A percentile compares a stretch with the other conserved stretches of the same genome.
Conservation (phyloP, 257 asterid species). For the Primulina eburnea region DNA sequence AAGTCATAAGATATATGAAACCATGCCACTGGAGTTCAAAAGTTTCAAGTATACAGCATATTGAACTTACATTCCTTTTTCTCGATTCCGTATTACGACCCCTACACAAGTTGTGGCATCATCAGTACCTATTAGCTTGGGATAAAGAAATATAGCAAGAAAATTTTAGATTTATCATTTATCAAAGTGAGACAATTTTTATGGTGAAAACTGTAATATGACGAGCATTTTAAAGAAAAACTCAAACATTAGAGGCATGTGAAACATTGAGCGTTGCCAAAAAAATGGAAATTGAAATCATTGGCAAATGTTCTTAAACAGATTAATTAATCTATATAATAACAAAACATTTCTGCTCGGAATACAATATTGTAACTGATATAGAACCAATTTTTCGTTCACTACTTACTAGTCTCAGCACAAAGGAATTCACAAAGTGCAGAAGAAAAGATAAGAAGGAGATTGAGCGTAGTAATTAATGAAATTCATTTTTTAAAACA, state of each 20-base stretch:
- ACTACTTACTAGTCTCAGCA: background rate
- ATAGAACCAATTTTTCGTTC: background rate
- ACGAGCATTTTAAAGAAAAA: background rate
- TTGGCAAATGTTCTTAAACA: background rate
- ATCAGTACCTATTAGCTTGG: constrained; percentile 81
- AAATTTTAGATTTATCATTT: constrained; percentile 15
- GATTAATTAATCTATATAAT: background rate
- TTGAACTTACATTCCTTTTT: constrained; percentile 66
- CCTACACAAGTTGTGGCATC: constrained; percentile 98
- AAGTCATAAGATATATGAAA: constrained; percentile 17
- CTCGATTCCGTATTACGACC: constrained; percentile 61
- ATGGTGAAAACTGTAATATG: background rate
- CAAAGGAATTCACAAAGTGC: background rate
- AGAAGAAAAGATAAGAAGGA: background rate
- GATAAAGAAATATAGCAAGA: constrained; percentile 26
- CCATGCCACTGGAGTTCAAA: constrained; percentile 11
- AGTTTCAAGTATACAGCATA: constrained; percentile 13
- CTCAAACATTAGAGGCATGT: background rate
- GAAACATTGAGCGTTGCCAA: background rate
- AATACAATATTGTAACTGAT: background rate
- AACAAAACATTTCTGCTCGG: background rate
- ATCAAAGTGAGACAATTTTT: constrained; percentile 12
- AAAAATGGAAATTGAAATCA: background rate
- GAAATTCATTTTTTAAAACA: no score
- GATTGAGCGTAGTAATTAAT: no score